phyloP scores from a whole-genome alignment of 495 filamentous ascomycete genomes.

The Penicillium daleae region DNA sequence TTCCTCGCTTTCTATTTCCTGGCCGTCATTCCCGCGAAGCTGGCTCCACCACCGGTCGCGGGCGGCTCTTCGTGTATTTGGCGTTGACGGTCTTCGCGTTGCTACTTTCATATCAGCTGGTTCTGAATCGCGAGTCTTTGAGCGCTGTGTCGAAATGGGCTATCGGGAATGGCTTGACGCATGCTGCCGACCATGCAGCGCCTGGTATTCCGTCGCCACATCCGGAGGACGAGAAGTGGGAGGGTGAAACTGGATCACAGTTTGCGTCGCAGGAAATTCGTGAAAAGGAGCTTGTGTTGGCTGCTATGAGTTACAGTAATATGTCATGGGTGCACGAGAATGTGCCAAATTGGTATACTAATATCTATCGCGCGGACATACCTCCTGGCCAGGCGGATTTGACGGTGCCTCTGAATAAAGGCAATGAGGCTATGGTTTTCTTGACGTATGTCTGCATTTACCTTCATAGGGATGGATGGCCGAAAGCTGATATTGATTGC shows the following conservation, averaged over 20 bases:
- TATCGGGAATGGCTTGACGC: neutral
- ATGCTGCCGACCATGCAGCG: neutral
- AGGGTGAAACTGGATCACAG: neutral
- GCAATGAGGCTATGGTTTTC: constrained; percentile 67
- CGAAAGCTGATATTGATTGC: neutral
- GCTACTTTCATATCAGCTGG: constrained; percentile 29
- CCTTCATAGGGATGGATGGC: neutral
- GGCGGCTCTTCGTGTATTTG: constrained; percentile 23
- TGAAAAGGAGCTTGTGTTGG: constrained; percentile 34
- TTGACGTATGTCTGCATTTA: constrained; percentile 49
- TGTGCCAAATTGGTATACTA: constrained; percentile 43
- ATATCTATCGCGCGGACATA: constrained; percentile 57
- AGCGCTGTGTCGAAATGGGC: constrained; percentile 8
- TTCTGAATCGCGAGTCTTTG: constrained; percentile 22
- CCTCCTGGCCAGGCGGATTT: constrained; percentile 32
- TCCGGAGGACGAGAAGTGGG: too few species aligned
- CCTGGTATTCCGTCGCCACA: neutral
- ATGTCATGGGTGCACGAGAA: constrained; percentile 35
- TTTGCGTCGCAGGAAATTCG: neutral
- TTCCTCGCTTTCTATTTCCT: constrained; percentile 1
- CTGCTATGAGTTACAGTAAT: constrained; percentile 29
- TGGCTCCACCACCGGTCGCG: constrained; percentile 10
- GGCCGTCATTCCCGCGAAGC: constrained; percentile 6
- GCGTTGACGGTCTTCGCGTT: constrained; percentile 21
- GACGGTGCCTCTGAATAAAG: constrained; percentile 58